Evolutionary conservation across 306 rosid species (phyloP).

Genomic region (Corylus avellana): DNA sequence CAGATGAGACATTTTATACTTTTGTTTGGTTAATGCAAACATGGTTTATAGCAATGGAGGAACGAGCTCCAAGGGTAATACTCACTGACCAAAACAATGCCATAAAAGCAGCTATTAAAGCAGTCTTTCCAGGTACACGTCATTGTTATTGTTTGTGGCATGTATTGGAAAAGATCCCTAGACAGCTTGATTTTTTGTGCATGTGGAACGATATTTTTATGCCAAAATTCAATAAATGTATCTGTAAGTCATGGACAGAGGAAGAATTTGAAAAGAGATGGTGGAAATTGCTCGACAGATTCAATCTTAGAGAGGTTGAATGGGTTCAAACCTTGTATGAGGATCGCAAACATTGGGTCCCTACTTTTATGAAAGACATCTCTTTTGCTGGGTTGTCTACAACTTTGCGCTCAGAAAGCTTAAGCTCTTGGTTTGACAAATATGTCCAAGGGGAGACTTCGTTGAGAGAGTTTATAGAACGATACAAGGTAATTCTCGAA

Average conservation of each 20-base stretch:
- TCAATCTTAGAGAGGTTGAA: conserved; percentile 48
- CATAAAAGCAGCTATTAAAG: conserved; percentile 54
- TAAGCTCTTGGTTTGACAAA: conserved; percentile 46
- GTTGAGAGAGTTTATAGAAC: conserved; percentile 49
- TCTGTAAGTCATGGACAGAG: conserved; percentile 54
- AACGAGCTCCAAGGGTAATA: conserved; percentile 53
- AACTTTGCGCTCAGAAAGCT: conserved; percentile 43
- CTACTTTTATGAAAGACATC: conserved; percentile 47
- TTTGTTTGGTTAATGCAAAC: conserved; percentile 63
- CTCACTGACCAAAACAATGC: conserved; percentile 59
- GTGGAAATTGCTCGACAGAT: conserved; percentile 56
- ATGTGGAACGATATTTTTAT: conserved; percentile 47
- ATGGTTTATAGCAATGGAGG: conserved; percentile 60
- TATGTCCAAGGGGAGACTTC: conserved; percentile 51
- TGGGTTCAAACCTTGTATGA: conserved; percentile 53
- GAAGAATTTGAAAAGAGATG: conserved; percentile 59
- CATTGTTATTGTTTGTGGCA: conserved; percentile 67
- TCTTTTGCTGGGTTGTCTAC: conserved; percentile 57
- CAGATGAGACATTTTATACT: conserved; percentile 51
- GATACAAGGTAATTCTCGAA: conserved; percentile 48
- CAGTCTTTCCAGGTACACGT: conserved; percentile 53
- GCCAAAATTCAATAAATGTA: conserved; percentile 48
- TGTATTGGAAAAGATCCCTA: conserved; percentile 59
- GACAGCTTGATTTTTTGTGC: conserved; percentile 50
- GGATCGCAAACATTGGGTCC: conserved; percentile 55